Evolutionary conservation across 176 grass and related monocot species (phyloP).

Genomic region (Areca catechu): DNA sequence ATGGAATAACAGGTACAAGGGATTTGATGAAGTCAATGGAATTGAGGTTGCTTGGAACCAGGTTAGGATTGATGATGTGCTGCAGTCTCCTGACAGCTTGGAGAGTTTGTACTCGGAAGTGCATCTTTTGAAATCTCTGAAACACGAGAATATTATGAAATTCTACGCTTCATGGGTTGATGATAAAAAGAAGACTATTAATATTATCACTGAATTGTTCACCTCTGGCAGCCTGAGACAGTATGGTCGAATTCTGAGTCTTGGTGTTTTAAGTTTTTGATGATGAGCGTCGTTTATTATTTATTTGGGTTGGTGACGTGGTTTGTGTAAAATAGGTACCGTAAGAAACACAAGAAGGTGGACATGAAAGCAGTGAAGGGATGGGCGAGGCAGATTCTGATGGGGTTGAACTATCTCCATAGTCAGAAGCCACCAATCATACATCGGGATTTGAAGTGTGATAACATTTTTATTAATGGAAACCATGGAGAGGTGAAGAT

Average conservation of each 20-base stretch:
- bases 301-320: neutral
- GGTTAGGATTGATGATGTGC: constrained; percentile 27
- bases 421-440: constrained; percentile 29
- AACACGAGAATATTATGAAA: constrained; percentile 41
- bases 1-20: constrained; percentile 36
- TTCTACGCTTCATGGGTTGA: constrained; percentile 42
- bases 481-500: constrained; percentile 55
- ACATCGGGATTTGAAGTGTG: constrained; percentile 42
- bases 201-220: constrained; percentile 53
- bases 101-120: constrained; percentile 39
- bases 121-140: constrained; percentile 21
- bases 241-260: constrained; percentile 19
- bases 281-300: neutral
- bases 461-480: constrained; percentile 52
- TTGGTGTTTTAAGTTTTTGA: neutral
- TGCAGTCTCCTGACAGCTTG: constrained; percentile 33
- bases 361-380: constrained; percentile 34
- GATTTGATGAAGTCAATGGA: constrained; percentile 51
- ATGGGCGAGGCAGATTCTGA: constrained; percentile 39
- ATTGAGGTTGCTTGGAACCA: constrained; percentile 55
- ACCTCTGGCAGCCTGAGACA: constrained; percentile 46
- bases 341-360: constrained; percentile 41
- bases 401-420: constrained; percentile 39
- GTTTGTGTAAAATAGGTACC: constrained; percentile 19
- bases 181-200: constrained; percentile 26